Evolutionary conservation across 2,329 filamentous ascomycete genomes (phyloP).

Genomic region (Fusarium cicatricum): DNA sequence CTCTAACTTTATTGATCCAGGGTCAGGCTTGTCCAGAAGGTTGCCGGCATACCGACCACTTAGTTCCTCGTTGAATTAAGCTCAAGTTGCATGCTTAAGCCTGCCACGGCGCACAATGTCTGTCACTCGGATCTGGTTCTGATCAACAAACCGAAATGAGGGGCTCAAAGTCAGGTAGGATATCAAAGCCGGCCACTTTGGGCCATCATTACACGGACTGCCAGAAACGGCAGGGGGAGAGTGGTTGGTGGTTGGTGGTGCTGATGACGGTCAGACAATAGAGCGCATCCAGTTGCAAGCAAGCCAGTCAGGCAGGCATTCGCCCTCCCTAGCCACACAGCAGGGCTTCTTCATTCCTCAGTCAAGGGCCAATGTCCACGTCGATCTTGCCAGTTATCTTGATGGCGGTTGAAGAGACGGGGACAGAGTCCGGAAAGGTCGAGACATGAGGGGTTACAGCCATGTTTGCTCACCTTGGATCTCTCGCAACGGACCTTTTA

Average conservation of each 20-base stretch:
- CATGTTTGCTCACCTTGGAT: not conserved
- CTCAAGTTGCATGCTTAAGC: not conserved
- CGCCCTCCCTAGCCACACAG: not conserved
- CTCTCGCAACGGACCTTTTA: constrained; percentile 1
- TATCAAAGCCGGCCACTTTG: not conserved
- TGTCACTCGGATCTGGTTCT: not conserved
- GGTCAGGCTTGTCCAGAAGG: not conserved
- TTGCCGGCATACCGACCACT: not conserved
- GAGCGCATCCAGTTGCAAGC: not conserved
- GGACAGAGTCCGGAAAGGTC: not conserved
- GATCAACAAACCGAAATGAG: not conserved
- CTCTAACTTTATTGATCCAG: not conserved
- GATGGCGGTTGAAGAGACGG: not conserved
- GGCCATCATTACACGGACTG: not conserved
- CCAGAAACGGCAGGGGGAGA: not conserved
- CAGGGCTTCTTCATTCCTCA: not conserved
- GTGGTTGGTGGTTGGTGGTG: not conserved
- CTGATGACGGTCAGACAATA: not conserved
- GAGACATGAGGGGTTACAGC: constrained; percentile 4
- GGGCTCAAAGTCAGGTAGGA: not conserved
- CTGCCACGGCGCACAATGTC: not conserved
- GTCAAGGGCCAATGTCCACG: not conserved
- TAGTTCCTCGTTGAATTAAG: not conserved
- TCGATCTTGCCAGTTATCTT: not conserved
- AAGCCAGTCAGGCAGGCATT: not conserved